Evolutionary conservation across 306 rosid genomes (phyloP).

Genomic region (Pyrus betulifolia): DNA sequence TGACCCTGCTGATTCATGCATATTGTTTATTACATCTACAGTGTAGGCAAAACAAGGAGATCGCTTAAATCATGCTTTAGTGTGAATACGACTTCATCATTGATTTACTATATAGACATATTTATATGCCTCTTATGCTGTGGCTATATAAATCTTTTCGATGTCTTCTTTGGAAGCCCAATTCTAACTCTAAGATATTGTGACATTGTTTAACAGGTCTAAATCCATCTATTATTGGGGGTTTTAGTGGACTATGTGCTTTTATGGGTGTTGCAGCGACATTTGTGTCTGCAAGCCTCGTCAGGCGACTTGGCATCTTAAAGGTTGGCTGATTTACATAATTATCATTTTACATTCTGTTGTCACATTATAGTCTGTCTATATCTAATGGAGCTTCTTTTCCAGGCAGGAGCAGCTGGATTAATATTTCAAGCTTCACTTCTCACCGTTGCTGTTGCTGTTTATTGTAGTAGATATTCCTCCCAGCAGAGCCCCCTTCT

Average conservation of each 20-base stretch:
- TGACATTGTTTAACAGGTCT: slow-evolving; percentile 44
- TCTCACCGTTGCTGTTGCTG: slow-evolving; percentile 80
- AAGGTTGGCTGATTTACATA: slow-evolving; percentile 44
- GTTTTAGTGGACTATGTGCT: slow-evolving; percentile 87
- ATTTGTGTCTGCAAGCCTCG: slow-evolving; percentile 76
- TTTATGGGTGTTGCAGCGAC: slow-evolving; percentile 97
- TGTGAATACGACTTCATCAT: not conserved
- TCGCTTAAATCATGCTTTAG: not conserved
- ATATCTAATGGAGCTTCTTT: slow-evolving; percentile 14
- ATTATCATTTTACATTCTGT: slow-evolving; percentile 3
- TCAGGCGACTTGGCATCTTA: slow-evolving; percentile 70
- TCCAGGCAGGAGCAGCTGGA: slow-evolving; percentile 93
- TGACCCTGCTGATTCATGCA: not conserved
- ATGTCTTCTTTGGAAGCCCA: not conserved
- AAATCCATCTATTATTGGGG: slow-evolving; percentile 81
- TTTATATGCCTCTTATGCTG: not conserved
- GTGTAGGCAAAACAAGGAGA: not conserved
- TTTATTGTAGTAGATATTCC: slow-evolving; percentile 66
- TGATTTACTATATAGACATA: not conserved
- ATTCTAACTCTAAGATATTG: not conserved
- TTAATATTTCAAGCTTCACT: slow-evolving; percentile 86
- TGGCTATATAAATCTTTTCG: not conserved
- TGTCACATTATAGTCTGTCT: slow-evolving; percentile 4
- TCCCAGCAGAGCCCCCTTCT: slow-evolving; percentile 71
- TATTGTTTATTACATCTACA: not conserved